Conservation (phyloP, 169 alveolate genomes). For the Theileria luwenshuni region DNA sequence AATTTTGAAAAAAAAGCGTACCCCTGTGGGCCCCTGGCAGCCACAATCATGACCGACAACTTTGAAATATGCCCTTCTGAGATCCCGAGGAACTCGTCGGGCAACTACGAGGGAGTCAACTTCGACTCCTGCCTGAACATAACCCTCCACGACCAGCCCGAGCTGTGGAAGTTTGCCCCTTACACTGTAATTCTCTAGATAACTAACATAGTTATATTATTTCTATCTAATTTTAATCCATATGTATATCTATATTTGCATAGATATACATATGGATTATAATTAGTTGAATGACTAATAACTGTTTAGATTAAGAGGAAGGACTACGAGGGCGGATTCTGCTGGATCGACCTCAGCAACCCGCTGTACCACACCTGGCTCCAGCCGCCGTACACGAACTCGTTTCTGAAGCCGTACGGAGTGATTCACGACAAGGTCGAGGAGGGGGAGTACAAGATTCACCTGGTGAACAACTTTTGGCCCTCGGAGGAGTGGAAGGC, state of each 20-base stretch:
- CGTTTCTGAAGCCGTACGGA: conserved; percentile 62
- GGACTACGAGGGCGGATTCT: conserved; percentile 22
- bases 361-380: conserved; percentile 58
- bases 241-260: neutral
- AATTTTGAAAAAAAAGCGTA: conserved; percentile 41
- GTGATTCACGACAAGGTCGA: conserved; percentile 25
- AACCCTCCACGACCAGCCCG: conserved; percentile 12
- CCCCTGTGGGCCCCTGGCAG: conserved; percentile 68
- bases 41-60: conserved; percentile 68
- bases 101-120: conserved; percentile 12
- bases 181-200: too few species aligned
- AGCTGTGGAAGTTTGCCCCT: conserved; percentile 19
- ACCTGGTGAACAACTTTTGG: conserved; percentile 59
- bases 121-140: conserved; percentile 19
- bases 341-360: conserved; percentile 62
- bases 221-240: neutral
- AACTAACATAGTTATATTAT: too few species aligned
- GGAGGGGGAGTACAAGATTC: conserved; percentile 49
- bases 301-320: conserved; percentile 1
- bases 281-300: neutral
- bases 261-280: too few species aligned
- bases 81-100: neutral
- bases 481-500: conserved; percentile 63
- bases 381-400: conserved; percentile 38
- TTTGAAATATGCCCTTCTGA: conserved; percentile 41